phyloP scores from a whole-genome alignment of 192 early-diverging fungal species.

The Backusella parvicylindrica region DNA sequence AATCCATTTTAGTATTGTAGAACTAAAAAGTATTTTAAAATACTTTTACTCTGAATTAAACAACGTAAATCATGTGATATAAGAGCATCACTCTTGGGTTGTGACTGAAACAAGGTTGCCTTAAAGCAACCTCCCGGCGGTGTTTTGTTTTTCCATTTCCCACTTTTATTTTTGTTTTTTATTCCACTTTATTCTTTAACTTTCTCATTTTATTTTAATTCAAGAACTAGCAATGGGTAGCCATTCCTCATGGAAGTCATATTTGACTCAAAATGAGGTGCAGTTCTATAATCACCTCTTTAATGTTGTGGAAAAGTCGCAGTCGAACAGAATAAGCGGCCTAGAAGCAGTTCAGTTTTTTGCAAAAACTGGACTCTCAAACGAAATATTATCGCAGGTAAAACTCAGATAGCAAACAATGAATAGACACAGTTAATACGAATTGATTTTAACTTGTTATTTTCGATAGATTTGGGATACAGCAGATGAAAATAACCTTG shows the following conservation, averaged over 20 bases:
- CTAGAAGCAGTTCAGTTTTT: conserved; percentile 67
- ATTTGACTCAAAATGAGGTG: conserved; percentile 56
- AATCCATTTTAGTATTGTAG: neutral
- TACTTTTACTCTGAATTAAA: neutral
- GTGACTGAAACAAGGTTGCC: neutral
- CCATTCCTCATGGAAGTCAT: conserved; percentile 14
- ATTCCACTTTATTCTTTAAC: neutral
- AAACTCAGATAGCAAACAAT: neutral
- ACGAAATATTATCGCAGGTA: conserved; percentile 53
- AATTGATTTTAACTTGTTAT: neutral
- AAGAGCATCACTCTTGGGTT: neutral
- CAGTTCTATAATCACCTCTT: conserved; percentile 55
- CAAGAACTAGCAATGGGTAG: neutral
- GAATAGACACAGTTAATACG: neutral
- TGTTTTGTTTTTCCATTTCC: neutral
- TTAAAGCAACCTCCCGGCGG: neutral
- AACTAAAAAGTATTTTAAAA: neutral
- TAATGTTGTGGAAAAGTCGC: conserved; percentile 49
- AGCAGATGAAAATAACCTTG: conserved; percentile 75
- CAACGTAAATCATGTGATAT: neutral
- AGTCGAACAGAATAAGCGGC: conserved; percentile 58
- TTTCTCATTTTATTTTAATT: neutral
- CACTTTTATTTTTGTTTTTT: neutral
- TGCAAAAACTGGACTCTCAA: conserved; percentile 60
- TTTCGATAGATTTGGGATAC: conserved; percentile 76